Base-by-base conservation (phyloP, 2,329 filamentous ascomycete species). In the Sporothrix globosa region DNA sequence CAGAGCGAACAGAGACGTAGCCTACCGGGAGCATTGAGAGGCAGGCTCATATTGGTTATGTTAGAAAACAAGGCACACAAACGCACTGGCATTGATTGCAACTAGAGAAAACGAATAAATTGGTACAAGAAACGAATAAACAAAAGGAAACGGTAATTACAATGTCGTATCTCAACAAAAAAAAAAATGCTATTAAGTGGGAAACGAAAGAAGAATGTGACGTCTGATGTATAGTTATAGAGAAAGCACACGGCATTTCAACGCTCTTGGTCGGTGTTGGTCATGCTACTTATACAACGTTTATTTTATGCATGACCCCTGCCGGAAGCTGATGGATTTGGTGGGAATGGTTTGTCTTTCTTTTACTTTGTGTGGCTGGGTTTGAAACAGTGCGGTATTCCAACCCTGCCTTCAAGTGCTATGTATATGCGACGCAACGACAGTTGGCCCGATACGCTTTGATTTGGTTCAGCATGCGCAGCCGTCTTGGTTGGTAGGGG, bases 401-500 rank as follows among this genome's bases (percentile, higher is more conserved):
- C 21, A 44, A n/a, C 21, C 39, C 14, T 63, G 52, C 27, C 24
- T 4, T 66, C 30, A 4, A 13, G 21, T 30, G 52, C 61, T 17
- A 39, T 41, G n/a, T 63, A 69, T 46, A 44, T 30, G 53, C 14
- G 58, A 53, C 24, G 34, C 34, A 69, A 53, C 34, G 19, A 14
- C 44, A 58, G 19, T 41, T 13, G 54, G 13, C 9, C 19, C 39
- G 10, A 24, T 2, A 46, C 17, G 14, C 27, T 17, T 27, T 24
- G 2, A 5, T 39, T 30, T 19, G 46, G 73, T 75, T 78, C 79
- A 92, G 82, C 90, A 92, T 65, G 88, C 83, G 80, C 91, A 94
- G 71, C 90, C 89, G 73, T 93, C 91, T 80, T 94, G 92, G 77
- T 85, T 86, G 74, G 88, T 82, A 72, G 88, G 87, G 75, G 87